Percentiles rank a stretch among this genome's conserved stretches.
Evolutionary conservation across 106 monocot genomes (phyloP).

Genomic region (Acorus gramineus): DNA sequence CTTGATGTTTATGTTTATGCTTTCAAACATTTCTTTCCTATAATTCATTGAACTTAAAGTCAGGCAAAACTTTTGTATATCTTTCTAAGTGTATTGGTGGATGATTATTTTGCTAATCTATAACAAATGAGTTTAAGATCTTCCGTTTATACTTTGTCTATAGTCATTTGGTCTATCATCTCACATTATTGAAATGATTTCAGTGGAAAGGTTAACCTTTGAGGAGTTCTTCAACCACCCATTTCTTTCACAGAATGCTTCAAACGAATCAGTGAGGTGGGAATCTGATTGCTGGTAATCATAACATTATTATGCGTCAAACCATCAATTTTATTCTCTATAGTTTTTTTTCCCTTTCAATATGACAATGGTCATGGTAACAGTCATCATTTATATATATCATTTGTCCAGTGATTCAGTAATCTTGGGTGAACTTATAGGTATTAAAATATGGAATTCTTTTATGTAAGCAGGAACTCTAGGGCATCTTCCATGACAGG

Average conservation of each 20-base stretch:
- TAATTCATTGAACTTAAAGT: too few relatives aligned
- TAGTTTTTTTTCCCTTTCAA: too few relatives aligned
- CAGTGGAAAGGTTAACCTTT: constrained; percentile 86
- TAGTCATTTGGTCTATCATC: background rate
- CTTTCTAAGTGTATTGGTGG: too few relatives aligned
- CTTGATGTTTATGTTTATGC: too few relatives aligned
- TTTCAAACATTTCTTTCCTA: too few relatives aligned
- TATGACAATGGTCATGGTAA: too few relatives aligned
- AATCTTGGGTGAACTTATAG: too few relatives aligned
- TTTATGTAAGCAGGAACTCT: constrained; percentile 17
- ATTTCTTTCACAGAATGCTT: constrained; percentile 42
- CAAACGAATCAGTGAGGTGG: constrained; percentile 49
- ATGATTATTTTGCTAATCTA: too few relatives aligned
- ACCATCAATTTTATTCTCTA: background rate
- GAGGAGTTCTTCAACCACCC: constrained; percentile 93
- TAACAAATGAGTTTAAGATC: background rate
- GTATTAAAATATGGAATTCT: background rate
- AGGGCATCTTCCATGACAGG: constrained; percentile 24
- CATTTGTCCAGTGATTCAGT: too few relatives aligned
- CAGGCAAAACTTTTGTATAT: too few relatives aligned
- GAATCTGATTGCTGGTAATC: background rate
- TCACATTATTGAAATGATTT: constrained; percentile 9
- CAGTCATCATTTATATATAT: too few relatives aligned
- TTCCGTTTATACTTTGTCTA: background rate
- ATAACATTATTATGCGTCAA: background rate